Conservation (phyloP, 305 asterid species). For the Fraxinus ornus region DNA sequence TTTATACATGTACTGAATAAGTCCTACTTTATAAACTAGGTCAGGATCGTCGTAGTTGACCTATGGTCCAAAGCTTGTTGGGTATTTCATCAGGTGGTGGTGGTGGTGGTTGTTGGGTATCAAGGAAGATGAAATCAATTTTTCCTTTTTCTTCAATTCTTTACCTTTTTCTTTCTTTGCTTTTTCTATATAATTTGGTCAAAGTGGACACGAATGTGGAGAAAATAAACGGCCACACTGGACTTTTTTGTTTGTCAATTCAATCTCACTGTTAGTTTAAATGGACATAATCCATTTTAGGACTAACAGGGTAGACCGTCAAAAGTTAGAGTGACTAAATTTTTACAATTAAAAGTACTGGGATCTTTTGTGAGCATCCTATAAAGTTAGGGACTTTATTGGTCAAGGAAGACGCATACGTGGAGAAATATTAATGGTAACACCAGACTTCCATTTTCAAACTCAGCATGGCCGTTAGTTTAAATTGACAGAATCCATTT, state of each 20-base stretch:
- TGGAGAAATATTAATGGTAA: not conserved
- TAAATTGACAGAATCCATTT: not conserved
- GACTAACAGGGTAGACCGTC: not conserved
- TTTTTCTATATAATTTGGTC: not conserved
- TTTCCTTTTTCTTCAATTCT: not conserved
- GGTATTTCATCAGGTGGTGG: not conserved
- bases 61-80: not conserved
- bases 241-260: not conserved
- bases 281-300: not conserved
- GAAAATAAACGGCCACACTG: not conserved
- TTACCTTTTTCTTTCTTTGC: conserved; percentile 4
- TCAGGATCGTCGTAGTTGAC: not conserved
- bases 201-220: not conserved
- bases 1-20: not conserved
- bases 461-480: not conserved
- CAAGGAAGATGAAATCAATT: not conserved
- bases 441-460: not conserved
- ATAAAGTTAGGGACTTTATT: not conserved
- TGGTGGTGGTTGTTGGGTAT: not conserved
- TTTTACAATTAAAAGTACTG: not conserved
- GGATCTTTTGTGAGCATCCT: conserved; percentile 9
- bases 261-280: not conserved
- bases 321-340: not conserved
- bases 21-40: not conserved
- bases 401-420: not conserved